Evolutionary conservation across 805 yeast species (phyloP), one percentile per base, ranked within the genome.

Genomic region (Hanseniaspora singularis): DNA sequence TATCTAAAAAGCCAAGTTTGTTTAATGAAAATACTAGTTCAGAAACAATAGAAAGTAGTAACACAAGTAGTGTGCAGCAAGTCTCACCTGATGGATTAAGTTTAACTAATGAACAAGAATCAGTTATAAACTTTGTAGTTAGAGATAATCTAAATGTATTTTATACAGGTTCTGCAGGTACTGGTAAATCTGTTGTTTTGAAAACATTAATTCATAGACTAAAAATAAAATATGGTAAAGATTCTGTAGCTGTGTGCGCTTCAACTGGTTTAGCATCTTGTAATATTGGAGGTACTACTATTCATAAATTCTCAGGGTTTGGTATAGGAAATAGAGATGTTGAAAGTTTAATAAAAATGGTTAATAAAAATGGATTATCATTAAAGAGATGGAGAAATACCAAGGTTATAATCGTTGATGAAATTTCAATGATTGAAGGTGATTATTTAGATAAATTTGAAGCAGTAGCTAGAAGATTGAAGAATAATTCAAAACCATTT

Each of bases 151-250:
- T 64, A 37, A 81, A 73, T 51, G 64, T 92, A 2, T 92, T 92
- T 58, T 92, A 84, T 60, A 92, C 98, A 0, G 98, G 98, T 42
- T 86, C 96, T 28, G 98, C 98, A 0, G 98, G 98, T 56, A 92
- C 98, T 0, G 98, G 98, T 58, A 92, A 92, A 59, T 89, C 98
- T 1, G 81, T 92, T 3, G 66, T 92, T n/a, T 65, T 92, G 42
- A 71, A 73, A 51, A 69, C 76, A 10, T 67, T 83, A 31, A 81
- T 83, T 46, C 72, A 73, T 54, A 62, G 69, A 0, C 58, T 83
- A 46, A 68, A 64, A 51, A 50, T 53, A 1, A 69, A 68, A 50
- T 69, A 75, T 57, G 69, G 71, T 0, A 52, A 52, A 0, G 75
- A 72, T 1, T 58, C 65, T 12, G 84, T 83, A 3, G 87, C 81